Percentiles rank a stretch among this genome's conserved stretches.
These are phyloP conservation scores for Metschnikowia gelsemii DNA, from an alignment of 805 yeast genomes.

Conservation along the genomic window DNA sequence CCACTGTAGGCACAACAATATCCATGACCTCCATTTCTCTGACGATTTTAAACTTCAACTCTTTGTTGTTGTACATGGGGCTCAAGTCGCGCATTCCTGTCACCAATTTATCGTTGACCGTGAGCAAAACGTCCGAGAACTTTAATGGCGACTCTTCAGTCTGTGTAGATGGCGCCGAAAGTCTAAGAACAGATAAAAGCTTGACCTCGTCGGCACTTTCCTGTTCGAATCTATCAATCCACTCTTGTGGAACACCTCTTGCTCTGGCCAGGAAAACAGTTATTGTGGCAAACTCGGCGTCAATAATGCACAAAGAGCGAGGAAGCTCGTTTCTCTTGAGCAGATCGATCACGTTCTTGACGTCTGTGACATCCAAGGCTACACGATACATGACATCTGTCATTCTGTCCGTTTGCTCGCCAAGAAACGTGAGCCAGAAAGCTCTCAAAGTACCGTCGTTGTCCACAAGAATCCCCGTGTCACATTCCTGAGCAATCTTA, in stretches of 20 bases:
- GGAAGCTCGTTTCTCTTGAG: slow-evolving; percentile 55
- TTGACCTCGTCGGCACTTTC: slow-evolving; percentile 66
- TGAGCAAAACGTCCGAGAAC: slow-evolving; percentile 75
- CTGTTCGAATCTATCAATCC: slow-evolving; percentile 70
- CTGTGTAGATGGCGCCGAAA: slow-evolving; percentile 47
- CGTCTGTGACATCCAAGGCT: slow-evolving; percentile 75
- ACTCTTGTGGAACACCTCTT: slow-evolving; percentile 82
- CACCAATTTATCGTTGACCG: slow-evolving; percentile 64
- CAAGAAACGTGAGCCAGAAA: slow-evolving; percentile 80
- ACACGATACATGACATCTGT: slow-evolving; percentile 65
- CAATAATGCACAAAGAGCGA: slow-evolving; percentile 58
- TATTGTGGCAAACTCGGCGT: slow-evolving; percentile 71
- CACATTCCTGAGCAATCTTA: slow-evolving; percentile 67
- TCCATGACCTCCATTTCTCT: slow-evolving; percentile 67
- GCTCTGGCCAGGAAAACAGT: slow-evolving; percentile 75
- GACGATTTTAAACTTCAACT: slow-evolving; percentile 60
- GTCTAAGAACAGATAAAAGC: slow-evolving; percentile 67
- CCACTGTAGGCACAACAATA: slow-evolving; percentile 62
- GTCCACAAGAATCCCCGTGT: slow-evolving; percentile 76
- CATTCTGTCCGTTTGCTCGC: slow-evolving; percentile 57
- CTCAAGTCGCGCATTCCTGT: slow-evolving; percentile 67
- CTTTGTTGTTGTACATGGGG: slow-evolving; percentile 43
- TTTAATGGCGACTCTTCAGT: slow-evolving; percentile 36
- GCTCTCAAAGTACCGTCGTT: slow-evolving; percentile 78
- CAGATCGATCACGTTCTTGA: slow-evolving; percentile 53